Base-by-base conservation (phyloP, 495 filamentous ascomycete species). In the Xeromyces bisporus region DNA sequence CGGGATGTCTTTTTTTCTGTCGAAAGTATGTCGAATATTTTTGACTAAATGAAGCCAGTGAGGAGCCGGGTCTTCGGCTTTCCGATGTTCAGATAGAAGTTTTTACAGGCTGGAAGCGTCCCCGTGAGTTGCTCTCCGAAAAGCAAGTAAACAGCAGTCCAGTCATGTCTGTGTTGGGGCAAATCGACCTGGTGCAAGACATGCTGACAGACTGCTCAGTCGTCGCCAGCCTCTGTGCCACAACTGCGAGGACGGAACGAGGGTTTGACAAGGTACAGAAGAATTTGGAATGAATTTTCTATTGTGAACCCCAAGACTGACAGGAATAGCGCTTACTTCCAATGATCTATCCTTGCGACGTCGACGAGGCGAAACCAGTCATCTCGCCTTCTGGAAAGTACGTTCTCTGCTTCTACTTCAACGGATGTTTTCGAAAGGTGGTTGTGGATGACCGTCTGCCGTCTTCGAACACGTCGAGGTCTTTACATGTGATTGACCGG, bases 141-240 rank as follows among this genome's bases (percentile, higher is more conserved):
- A 27, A 21, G 18, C 42, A 24, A 21, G 18, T 32, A 37, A n/a
- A 13, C 27, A 9, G 58, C 62, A 8, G 29, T 8, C 59, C 62
- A 18, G 44, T 66, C 9, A 84, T 83, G 74, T 39, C 47, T 15
- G 54, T 66, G 1, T 44, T 46, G 3, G 42, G 54, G 1, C 61
- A 63, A 23, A 66, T 73, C 30, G 91, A 96, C 48, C 63, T 99
- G 8, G 82, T 92, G 3, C 89, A 99, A 55, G 89, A 96, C 48
- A 66, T 91, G 24, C 76, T 87, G 12, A 85, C 85, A 2, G 89
- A 99, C 43, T 99, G 89, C 43, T 96, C 89, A 3, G 85, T 99
- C 4, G 85, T 99, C 24, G 89, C 91, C 3, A 93, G 87, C 53
- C 67, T 99, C 7, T 94, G 85, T 46, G 84, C 87, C 29, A 74